Conservation (phyloP, 78 protist genomes). For the Dictyostelium brefeldianum region DNA sequence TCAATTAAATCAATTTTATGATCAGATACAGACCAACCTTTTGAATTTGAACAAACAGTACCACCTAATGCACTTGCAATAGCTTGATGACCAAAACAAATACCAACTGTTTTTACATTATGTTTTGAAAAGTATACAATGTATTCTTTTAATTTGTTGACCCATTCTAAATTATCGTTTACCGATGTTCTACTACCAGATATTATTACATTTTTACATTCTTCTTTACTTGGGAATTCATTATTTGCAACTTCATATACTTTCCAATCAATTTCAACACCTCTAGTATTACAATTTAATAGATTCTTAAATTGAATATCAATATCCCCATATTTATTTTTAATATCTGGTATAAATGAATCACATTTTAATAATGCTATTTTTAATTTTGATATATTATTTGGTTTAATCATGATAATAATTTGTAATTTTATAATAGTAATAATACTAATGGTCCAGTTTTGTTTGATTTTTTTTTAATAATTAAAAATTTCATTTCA, state of each 20-base stretch:
- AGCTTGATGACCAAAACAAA: conserved; percentile 77
- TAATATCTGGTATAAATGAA: conserved; percentile 61
- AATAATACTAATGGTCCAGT: no score
- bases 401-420: background rate
- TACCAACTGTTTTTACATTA: conserved; percentile 63
- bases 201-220: conserved; percentile 43
- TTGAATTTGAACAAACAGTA: background rate
- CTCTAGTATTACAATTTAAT: conserved; percentile 19
- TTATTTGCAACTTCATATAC: conserved; percentile 38
- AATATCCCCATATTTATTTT: conserved; percentile 58
- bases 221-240: conserved; percentile 44
- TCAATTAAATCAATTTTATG: background rate
- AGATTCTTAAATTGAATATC: conserved; percentile 54
- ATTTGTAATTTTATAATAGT: no score
- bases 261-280: background rate
- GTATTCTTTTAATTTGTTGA: conserved; percentile 17
- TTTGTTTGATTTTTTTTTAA: background rate
- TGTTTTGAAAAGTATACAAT: conserved; percentile 14
- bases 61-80: conserved; percentile 62
- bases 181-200: conserved; percentile 62
- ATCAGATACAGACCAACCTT: conserved; percentile 77
- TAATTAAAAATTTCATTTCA: background rate
- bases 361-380: conserved; percentile 76
- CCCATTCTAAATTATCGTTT: conserved; percentile 62
- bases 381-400: conserved; percentile 24